These are phyloP conservation scores for Fusarium algeriense DNA, from an alignment of 2,329 filamentous ascomycete species.

Conservation along the genomic window DNA sequence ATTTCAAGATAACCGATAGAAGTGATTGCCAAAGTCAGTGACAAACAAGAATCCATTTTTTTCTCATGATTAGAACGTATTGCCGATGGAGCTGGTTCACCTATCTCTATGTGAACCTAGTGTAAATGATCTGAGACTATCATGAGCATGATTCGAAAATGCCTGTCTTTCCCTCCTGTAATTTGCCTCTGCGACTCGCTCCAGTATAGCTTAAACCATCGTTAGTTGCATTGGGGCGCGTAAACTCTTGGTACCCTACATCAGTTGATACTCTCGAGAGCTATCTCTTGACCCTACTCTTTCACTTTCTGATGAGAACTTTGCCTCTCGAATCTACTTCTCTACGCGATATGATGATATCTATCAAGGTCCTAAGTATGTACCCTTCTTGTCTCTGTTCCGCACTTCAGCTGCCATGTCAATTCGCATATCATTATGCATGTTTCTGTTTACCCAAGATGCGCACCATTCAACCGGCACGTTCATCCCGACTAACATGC, in stretches of 20 bases:
- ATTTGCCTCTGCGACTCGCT: not conserved
- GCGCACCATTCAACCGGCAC: not conserved
- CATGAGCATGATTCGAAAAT: not conserved
- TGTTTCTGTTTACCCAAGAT: conserved; percentile 3
- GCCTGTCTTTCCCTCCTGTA: not conserved
- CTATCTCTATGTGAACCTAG: not conserved
- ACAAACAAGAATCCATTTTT: not conserved
- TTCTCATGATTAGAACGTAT: not conserved
- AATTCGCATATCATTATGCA: not conserved
- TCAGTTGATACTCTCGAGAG: not conserved
- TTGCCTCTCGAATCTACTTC: not conserved
- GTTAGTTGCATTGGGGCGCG: not conserved
- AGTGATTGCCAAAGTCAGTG: not conserved
- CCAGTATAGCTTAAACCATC: not conserved
- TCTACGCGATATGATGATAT: too few species aligned
- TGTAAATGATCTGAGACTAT: not conserved
- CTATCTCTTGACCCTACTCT: not conserved
- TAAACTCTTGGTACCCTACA: too few species aligned
- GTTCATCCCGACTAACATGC: conserved; percentile 1
- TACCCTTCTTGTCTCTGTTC: not conserved
- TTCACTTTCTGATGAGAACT: not conserved
- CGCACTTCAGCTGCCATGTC: not conserved
- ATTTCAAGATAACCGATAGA: not conserved
- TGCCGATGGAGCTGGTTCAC: not conserved
- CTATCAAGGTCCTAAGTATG: not conserved